Evolutionary conservation across 371 early-diverging fungal genomes (phyloP), one percentile per base, ranked within the genome.

Genomic region (Lichtheimia ramosa): DNA sequence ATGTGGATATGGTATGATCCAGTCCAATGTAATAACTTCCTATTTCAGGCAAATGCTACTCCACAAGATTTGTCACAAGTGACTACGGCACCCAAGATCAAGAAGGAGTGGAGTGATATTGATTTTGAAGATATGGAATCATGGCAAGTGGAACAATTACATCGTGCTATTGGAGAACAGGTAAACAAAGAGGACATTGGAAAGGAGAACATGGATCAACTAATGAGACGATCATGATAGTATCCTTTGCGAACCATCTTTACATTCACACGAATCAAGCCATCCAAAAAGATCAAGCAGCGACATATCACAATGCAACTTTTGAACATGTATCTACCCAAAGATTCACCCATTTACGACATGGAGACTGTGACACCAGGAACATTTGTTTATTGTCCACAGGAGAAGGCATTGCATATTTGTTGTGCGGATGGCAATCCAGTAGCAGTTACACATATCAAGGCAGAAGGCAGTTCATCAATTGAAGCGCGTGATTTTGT

Each of bases 141-240:
- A 0, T 77, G 82, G 48, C 66, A 87, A 10, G 75, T 92, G 1
- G 88, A 83, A 52, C 74, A 85, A 49, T 59, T 89, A 20, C 74
- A 87, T 67, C 79, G 93, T 21, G 94, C 95, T 0, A 85, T 92
- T 61, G 89, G 90, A 3, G 80, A 86, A 28, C 89, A 89, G 76
- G 91, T 89, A 70, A 58, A 71, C 50, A n/a, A 34, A 34, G 34
- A 34, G 34, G 34, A 34, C 34, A 8, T 27, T 48, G 49, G 51
- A 65, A 62, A 12, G 21, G 24, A 16, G 56, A 48, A 43, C 48
- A 60, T 51, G 24, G 3, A n/a, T 10, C 18, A 42, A 13, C 61
- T 54, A 51, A 49, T 51, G n/a, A 14, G 48, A 8, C 18, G 34
- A 34, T 27, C 6, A 50, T 10, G 34, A 15, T 54, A 75, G 77